Base-by-base conservation (phyloP, 768 basidiomycete genomes). In the Hygrophoropsis aurantiaca region DNA sequence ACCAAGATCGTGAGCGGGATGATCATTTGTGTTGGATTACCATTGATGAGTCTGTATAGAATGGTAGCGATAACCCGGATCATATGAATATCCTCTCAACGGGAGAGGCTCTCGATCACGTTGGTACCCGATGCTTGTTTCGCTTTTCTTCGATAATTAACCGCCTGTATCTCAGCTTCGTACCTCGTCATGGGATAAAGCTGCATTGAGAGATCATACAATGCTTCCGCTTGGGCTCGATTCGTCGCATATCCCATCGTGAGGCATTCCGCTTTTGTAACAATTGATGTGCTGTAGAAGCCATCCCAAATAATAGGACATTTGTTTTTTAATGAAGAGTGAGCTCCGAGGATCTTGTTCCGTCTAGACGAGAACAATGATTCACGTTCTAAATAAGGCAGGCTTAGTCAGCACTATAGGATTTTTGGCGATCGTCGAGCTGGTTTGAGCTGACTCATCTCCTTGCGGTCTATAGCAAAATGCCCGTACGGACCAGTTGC, bases 1-100 rank as follows among this genome's bases (percentile, higher is more conserved):
- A 61, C 63, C 19, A 65, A 66, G 45, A 42, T 87, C 58, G 90
- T 87, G 46, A 52, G 81, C n/a, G n/a, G n/a, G 68, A 39, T 37
- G 40, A 24, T 40, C 32, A 19, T 41, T 26, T 40, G 16, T 19
- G 25, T 20, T n/a, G 30, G 19, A 27, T n/a, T 18, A 16, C 33
- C 9, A 26, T 38, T 30, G 24, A 23, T 21, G 11, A 16, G 24
- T 8, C 46, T 19, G 40, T 41, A 13, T 54, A 80, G 80, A 80
- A 81, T 42, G 68, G 76, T 20, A 75, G 79, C 18, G 64, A 58
- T 32, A 51, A 79, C 24, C 87, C 87, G 8, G 81, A 88, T 52
- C 85, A 90, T 54, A 90, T 91, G 87, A 87, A 90, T 58, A 65
- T 91, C 18, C 57, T 91, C 11, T 74, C 84, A 8, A 69, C 68